Percentiles rank a stretch among this genome's conserved stretches.
These are phyloP conservation scores for Chaetoceros tenuissimus DNA, from an alignment of 108 stramenopile species.

Conservation along the genomic window DNA sequence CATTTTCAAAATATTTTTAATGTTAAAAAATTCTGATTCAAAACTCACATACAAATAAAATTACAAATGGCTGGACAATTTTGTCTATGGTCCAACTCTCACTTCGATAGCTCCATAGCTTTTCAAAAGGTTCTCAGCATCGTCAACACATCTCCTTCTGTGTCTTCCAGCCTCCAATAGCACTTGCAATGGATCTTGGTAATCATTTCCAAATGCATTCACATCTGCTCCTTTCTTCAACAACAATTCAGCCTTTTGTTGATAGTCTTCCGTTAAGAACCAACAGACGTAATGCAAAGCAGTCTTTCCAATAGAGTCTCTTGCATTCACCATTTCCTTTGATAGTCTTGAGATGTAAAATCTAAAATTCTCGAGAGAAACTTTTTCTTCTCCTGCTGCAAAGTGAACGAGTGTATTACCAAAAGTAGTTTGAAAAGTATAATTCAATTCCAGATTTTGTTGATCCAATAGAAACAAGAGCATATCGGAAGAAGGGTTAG, in stretches of 20 bases:
- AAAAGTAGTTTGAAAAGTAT: neutral
- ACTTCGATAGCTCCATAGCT: neutral
- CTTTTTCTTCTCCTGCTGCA: neutral
- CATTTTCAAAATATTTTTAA: too few relatives aligned
- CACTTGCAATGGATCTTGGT: neutral
- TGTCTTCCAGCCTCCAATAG: neutral
- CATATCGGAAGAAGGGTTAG: neutral
- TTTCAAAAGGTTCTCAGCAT: neutral
- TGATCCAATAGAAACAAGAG: neutral
- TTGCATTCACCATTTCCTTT: neutral
- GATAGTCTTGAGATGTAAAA: neutral
- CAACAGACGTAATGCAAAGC: neutral
- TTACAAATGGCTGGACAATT: too few relatives aligned
- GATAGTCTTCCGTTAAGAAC: neutral
- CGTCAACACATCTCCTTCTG: neutral
- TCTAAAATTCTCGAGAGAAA: neutral
- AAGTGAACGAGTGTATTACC: neutral
- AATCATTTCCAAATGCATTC: neutral
- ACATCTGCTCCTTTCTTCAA: neutral
- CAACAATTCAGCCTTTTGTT: neutral
- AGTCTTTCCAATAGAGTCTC: neutral
- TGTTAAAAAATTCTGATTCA: too few relatives aligned
- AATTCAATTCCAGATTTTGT: neutral
- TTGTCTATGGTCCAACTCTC: neutral
- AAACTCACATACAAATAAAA: too few relatives aligned